Conservation (phyloP, 306 rosid species). For the Prunus fruticosa region DNA sequence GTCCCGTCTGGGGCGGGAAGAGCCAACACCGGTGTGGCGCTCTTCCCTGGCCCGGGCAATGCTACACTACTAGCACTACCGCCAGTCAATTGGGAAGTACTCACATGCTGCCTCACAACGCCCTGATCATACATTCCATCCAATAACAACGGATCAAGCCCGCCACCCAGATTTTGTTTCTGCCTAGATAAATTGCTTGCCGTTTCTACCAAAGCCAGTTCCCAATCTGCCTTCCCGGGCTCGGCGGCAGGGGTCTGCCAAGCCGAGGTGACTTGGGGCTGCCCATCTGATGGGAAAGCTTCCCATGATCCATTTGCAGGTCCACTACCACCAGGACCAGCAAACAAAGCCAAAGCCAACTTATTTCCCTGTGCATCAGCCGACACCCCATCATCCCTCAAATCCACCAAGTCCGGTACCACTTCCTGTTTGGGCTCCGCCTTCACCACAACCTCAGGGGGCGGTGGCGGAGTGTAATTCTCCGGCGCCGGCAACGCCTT, state of each 20-base stretch:
- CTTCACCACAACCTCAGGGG: slow-evolving; percentile 52
- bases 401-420: slow-evolving; percentile 68
- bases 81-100: slow-evolving; percentile 75
- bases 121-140: slow-evolving; percentile 98
- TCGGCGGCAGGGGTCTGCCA: slow-evolving; percentile 98
- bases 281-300: slow-evolving; percentile 87
- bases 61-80: slow-evolving; percentile 99
- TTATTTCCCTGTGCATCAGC: slow-evolving; percentile 88
- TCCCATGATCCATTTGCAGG: slow-evolving; percentile 90
- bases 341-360: slow-evolving; percentile 87
- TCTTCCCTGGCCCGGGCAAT: slow-evolving; percentile 72
- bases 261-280: slow-evolving; percentile 85
- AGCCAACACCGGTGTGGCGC: slow-evolving; percentile 74
- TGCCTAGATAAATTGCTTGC: slow-evolving; percentile 81
- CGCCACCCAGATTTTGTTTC: slow-evolving; percentile 77
- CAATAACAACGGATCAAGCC: slow-evolving; percentile 81
- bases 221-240: slow-evolving; percentile 93
- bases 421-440: slow-evolving; percentile 50
- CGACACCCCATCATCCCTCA: slow-evolving; percentile 66
- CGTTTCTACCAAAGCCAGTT: slow-evolving; percentile 91
- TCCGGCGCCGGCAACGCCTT: slow-evolving; percentile 95
- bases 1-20: slow-evolving; percentile 99
- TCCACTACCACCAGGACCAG: slow-evolving; percentile 58
- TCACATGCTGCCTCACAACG: slow-evolving; percentile 84
- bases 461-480: slow-evolving; percentile 70